phyloP scores from a whole-genome alignment of 495 filamentous ascomycete species.

The Penicillium cosmopolitanum region DNA sequence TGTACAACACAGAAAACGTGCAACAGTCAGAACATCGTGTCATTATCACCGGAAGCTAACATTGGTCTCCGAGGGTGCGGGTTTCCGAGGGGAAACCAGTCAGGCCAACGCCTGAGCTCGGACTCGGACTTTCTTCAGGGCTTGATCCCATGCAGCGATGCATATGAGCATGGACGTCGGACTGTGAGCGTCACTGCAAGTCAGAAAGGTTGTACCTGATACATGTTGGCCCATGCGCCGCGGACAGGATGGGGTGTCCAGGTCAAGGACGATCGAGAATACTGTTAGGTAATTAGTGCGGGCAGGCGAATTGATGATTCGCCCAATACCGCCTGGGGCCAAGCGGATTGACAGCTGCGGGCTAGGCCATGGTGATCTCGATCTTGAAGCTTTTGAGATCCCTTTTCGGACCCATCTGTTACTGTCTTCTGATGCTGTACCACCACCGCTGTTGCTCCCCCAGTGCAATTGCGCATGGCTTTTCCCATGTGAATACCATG shows the following conservation, averaged over 20 bases:
- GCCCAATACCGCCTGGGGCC: slow-evolving; percentile 15
- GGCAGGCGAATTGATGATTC: slow-evolving; percentile 32
- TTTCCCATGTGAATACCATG: slow-evolving; percentile 7
- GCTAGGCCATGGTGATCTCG: slow-evolving; percentile 17
- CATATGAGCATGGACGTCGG: background rate
- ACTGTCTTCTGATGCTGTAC: slow-evolving; percentile 2
- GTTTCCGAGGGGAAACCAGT: background rate
- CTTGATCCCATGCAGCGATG: background rate
- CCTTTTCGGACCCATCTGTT: background rate
- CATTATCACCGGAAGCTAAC: background rate
- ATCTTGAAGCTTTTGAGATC: slow-evolving; percentile 9
- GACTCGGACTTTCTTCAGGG: slow-evolving; percentile 10
- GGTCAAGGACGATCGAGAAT: slow-evolving; percentile 1
- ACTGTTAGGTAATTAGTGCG: slow-evolving; percentile 47
- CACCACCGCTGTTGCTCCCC: background rate
- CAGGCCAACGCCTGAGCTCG: background rate
- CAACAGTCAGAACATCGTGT: background rate
- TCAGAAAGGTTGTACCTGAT: slow-evolving; percentile 6
- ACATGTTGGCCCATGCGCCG: slow-evolving; percentile 7
- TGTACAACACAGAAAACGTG: background rate
- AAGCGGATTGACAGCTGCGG: slow-evolving; percentile 33
- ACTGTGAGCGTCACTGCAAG: background rate
- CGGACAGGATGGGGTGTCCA: slow-evolving; percentile 7
- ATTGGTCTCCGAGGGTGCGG: background rate
- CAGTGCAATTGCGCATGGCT: background rate